phyloP scores from a whole-genome alignment of 768 basidiomycete species.

The Boletus reticuloceps region DNA sequence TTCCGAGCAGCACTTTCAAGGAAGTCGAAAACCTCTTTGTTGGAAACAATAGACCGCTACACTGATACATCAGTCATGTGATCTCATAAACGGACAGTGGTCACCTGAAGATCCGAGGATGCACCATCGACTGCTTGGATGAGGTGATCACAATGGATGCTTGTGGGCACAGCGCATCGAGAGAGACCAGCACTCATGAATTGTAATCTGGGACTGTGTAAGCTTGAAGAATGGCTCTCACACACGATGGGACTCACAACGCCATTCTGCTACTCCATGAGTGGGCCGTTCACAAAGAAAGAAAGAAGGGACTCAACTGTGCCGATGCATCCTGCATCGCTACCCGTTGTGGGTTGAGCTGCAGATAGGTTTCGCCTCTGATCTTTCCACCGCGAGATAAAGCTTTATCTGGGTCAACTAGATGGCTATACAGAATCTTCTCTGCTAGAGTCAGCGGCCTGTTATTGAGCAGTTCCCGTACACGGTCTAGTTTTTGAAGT shows the following conservation, averaged over 20 bases:
- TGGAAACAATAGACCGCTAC: constrained; percentile 80
- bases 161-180: constrained; percentile 80
- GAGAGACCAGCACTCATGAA: constrained; percentile 96
- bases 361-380: constrained; percentile 86
- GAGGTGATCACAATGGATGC: constrained; percentile 97
- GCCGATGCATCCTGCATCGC: constrained; percentile 97
- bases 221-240: constrained; percentile 1
- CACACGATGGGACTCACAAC: constrained; percentile 45
- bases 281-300: neutral
- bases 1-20: constrained; percentile 87
- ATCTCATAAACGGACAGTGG: neutral
- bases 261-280: constrained; percentile 63
- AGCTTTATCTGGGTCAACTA: constrained; percentile 73
- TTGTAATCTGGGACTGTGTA: constrained; percentile 60
- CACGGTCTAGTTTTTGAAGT: constrained; percentile 64
- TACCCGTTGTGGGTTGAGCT: constrained; percentile 87
- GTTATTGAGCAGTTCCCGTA: constrained; percentile 63
- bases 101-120: constrained; percentile 76
- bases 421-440: constrained; percentile 95
- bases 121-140: constrained; percentile 94
- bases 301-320: constrained; percentile 54
- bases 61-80: neutral
- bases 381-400: constrained; percentile 64
- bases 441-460: constrained; percentile 92
- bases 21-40: constrained; percentile 98